Conservation (phyloP, 805 yeast genomes). For the Saccharomycopsis javanensis region DNA sequence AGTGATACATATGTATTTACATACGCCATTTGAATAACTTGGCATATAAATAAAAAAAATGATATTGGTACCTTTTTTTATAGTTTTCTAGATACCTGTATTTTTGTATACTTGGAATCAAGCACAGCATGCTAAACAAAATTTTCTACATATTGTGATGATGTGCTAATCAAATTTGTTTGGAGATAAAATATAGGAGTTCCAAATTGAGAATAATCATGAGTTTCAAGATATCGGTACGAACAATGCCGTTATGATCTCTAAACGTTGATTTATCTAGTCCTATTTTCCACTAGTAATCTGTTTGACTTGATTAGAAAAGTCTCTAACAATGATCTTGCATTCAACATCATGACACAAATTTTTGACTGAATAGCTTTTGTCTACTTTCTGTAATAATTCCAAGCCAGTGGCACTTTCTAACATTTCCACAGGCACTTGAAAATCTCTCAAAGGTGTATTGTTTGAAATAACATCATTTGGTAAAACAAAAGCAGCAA, state of each 20-base stretch:
- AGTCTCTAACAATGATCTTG: slow-evolving; percentile 73
- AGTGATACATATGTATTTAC: no score
- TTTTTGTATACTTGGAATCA: no score
- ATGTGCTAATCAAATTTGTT: no score
- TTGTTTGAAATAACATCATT: slow-evolving; percentile 69
- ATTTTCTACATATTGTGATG: no score
- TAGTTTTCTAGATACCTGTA: no score
- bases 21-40: no score
- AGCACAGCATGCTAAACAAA: no score
- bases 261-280: neutral
- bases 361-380: slow-evolving; percentile 40
- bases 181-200: no score
- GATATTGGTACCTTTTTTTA: no score
- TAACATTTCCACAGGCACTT: slow-evolving; percentile 82
- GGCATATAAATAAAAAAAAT: no score
- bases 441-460: slow-evolving; percentile 62
- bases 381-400: slow-evolving; percentile 61
- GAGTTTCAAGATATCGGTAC: neutral
- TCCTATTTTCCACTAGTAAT: neutral
- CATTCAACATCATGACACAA: slow-evolving; percentile 78
- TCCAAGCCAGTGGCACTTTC: slow-evolving; percentile 84
- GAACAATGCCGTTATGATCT: no score
- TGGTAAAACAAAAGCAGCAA: slow-evolving; percentile 91
- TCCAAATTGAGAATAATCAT: neutral
- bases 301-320: slow-evolving; percentile 24